Conservation (phyloP, 2,329 filamentous ascomycete genomes). For the Xylaria sp. region DNA sequence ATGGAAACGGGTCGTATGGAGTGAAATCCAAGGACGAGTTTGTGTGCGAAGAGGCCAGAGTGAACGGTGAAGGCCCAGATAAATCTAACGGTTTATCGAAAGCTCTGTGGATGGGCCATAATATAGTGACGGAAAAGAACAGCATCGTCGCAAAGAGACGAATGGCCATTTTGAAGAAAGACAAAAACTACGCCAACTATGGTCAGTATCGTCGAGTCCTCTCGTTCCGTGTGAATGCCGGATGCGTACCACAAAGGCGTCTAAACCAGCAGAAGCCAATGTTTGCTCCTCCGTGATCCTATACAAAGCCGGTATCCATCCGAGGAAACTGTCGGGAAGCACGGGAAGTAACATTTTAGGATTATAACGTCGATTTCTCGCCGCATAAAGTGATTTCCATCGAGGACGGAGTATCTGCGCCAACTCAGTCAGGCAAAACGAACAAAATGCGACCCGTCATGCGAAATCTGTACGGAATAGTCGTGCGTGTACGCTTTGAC, state of each 20-base stretch:
- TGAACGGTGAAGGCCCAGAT: not conserved
- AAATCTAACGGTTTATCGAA: constrained; percentile 38
- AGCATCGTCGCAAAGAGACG: constrained; percentile 75
- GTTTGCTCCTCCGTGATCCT: constrained; percentile 84
- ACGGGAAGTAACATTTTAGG: constrained; percentile 59
- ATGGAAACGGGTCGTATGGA: not conserved
- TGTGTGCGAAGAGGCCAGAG: too few relatives aligned
- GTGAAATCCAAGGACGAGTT: constrained; percentile 6
- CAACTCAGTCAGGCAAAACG: constrained; percentile 8
- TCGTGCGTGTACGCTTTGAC: too few relatives aligned
- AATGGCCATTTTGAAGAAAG: constrained; percentile 93
- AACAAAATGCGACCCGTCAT: not conserved
- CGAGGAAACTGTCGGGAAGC: constrained; percentile 78
- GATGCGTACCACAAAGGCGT: constrained; percentile 74
- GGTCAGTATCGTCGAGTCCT: constrained; percentile 26
- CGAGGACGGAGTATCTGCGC: constrained; percentile 72
- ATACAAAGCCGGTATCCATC: constrained; percentile 87
- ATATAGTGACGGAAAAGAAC: constrained; percentile 72
- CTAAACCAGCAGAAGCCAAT: constrained; percentile 80
- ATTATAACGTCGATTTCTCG: constrained; percentile 71
- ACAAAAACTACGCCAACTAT: constrained; percentile 55
- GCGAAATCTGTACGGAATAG: too few relatives aligned
- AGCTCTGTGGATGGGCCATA: constrained; percentile 77
- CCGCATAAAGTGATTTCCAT: constrained; percentile 89
- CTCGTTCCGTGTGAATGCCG: constrained; percentile 28